These are phyloP conservation scores for Clitopilus hobsonii DNA, from an alignment of 768 basidiomycete genomes.

Conservation along the genomic window DNA sequence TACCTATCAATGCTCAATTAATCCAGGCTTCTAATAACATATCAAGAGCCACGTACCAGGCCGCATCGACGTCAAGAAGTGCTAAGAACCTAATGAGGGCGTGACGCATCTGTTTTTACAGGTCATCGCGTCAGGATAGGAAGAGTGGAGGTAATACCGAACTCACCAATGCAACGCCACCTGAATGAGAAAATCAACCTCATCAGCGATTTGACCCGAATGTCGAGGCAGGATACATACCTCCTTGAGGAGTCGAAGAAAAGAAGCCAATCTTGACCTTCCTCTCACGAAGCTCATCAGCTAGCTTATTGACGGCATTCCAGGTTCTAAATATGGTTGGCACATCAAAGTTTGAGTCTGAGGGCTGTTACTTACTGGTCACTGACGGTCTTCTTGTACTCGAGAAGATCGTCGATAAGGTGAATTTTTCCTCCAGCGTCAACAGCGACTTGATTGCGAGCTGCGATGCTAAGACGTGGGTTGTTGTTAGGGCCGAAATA, in stretches of 20 bases:
- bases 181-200: slow-evolving; percentile 42
- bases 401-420: slow-evolving; percentile 77
- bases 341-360: not conserved
- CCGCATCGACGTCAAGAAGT: slow-evolving; percentile 73
- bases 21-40: not conserved
- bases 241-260: slow-evolving; percentile 93
- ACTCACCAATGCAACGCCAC: slow-evolving; percentile 89
- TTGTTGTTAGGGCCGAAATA: slow-evolving; percentile 80
- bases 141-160: slow-evolving; percentile 9
- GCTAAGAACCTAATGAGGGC: slow-evolving; percentile 85
- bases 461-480: slow-evolving; percentile 75
- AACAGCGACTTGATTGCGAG: slow-evolving; percentile 84
- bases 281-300: slow-evolving; percentile 80
- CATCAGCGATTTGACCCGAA: too few relatives aligned
- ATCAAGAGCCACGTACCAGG: slow-evolving; percentile 58
- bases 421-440: slow-evolving; percentile 86
- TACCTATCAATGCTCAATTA: slow-evolving; percentile 44
- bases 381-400: slow-evolving; percentile 70
- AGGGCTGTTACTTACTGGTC: slow-evolving; percentile 33
- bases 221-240: too few relatives aligned
- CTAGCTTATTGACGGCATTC: slow-evolving; percentile 78
- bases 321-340: slow-evolving; percentile 47
- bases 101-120: slow-evolving; percentile 72
- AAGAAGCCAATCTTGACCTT: slow-evolving; percentile 92
- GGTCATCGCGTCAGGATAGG: too few relatives aligned